Evolutionary conservation across 2,329 filamentous ascomycete genomes (phyloP).

Genomic region (Aspergillus caelatus): DNA sequence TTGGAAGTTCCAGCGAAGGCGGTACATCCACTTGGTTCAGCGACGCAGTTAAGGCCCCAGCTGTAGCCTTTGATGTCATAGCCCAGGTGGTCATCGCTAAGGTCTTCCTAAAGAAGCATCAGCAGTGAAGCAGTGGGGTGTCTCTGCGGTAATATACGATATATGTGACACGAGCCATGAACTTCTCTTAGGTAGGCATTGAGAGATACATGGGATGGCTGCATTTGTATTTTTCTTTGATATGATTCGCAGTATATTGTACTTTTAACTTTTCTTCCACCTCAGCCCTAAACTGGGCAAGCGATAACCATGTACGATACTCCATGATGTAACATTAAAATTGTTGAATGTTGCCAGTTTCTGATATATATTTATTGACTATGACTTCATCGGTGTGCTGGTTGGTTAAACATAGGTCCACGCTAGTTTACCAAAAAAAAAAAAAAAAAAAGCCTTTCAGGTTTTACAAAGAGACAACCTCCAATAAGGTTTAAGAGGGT

Average conservation of each 20-base stretch:
- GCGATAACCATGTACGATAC: background rate
- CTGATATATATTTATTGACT: background rate
- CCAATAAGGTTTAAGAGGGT: background rate
- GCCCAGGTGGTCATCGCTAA: background rate
- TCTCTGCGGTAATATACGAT: conserved; percentile 2
- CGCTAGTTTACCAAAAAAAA: background rate
- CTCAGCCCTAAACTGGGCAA: background rate
- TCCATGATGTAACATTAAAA: background rate
- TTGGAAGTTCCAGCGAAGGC: conserved; percentile 38
- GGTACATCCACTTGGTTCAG: conserved; percentile 24
- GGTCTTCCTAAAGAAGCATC: too few species aligned
- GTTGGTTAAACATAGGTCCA: background rate
- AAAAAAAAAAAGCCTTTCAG: background rate
- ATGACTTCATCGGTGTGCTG: background rate
- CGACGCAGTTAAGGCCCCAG: conserved; percentile 6
- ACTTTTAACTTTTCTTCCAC: background rate
- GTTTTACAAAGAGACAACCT: background rate
- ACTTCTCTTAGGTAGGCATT: background rate
- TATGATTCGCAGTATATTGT: background rate
- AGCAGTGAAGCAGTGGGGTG: background rate
- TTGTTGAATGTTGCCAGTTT: background rate
- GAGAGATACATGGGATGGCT: background rate
- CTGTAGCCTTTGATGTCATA: conserved; percentile 3
- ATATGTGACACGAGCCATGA: conserved; percentile 14
- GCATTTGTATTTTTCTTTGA: conserved; percentile 1